These are phyloP conservation scores for sunflower (Helianthus annuus) DNA, from an alignment of 129 eudicot species.

Conservation along the genomic window DNA sequence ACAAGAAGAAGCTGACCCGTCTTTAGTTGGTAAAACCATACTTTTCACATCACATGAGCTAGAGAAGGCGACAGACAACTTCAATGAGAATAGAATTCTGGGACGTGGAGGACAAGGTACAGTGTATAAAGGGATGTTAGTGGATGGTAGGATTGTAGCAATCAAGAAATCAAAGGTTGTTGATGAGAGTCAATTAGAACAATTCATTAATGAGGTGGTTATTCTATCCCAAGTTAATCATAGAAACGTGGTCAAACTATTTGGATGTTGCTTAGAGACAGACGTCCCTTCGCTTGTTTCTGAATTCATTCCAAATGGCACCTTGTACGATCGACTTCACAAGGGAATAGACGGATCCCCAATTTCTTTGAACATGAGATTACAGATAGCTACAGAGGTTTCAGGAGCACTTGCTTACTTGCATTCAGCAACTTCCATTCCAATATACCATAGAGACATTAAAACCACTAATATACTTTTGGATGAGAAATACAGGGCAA, in stretches of 20 bases:
- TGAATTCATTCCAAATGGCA: constrained; percentile 41
- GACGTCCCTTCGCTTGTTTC: constrained; percentile 36
- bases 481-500: constrained; percentile 10
- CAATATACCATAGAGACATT: constrained; percentile 37
- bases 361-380: constrained; percentile 26
- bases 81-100: constrained; percentile 26
- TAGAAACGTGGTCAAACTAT: constrained; percentile 34
- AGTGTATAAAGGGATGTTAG: constrained; percentile 33
- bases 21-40: too few relatives aligned
- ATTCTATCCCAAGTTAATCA: constrained; percentile 34
- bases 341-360: background rate
- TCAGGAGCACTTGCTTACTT: constrained; percentile 32
- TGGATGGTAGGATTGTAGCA: constrained; percentile 33
- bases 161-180: constrained; percentile 29
- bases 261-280: constrained; percentile 39
- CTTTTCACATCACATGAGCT: constrained; percentile 34
- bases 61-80: constrained; percentile 34
- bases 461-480: constrained; percentile 30
- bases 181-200: constrained; percentile 21
- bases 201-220: constrained; percentile 36
- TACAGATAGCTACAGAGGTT: constrained; percentile 32
- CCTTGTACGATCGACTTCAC: constrained; percentile 32
- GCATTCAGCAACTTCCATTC: constrained; percentile 32
- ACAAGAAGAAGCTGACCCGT: too few relatives aligned
- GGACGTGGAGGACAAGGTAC: constrained; percentile 46